A percentile compares a stretch with the other conserved stretches of the same genome.
Evolutionary conservation across 768 basidiomycete species (phyloP).

Genomic region (Hydnomerulius pinastri): DNA sequence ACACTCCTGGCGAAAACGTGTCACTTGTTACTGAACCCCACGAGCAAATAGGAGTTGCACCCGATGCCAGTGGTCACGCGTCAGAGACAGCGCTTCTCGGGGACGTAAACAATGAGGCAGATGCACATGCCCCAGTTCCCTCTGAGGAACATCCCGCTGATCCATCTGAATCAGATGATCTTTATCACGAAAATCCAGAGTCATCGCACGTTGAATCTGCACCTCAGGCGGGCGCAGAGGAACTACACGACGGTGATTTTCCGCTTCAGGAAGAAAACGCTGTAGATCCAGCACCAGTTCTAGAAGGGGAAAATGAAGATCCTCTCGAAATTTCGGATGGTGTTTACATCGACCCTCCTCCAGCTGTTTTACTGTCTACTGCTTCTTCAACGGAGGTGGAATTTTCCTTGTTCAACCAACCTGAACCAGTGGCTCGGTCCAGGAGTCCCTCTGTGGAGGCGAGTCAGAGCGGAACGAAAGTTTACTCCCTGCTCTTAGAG

Average conservation of each 20-base stretch:
- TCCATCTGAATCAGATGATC: slow-evolving; percentile 6
- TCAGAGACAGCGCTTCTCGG: slow-evolving; percentile 6
- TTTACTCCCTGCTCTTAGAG: slow-evolving; percentile 53
- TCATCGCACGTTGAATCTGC: slow-evolving; percentile 11
- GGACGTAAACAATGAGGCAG: slow-evolving; percentile 6
- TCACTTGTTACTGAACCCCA: slow-evolving; percentile 22
- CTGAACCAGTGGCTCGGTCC: slow-evolving; percentile 30
- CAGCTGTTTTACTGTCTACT: slow-evolving; percentile 58
- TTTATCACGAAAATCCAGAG: slow-evolving; percentile 12
- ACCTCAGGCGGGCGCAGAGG: slow-evolving; percentile 6
- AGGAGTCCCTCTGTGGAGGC: slow-evolving; percentile 23
- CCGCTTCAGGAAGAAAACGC: slow-evolving; percentile 10
- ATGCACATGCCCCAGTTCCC: slow-evolving; percentile 1
- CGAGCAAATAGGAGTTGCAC: slow-evolving; percentile 12
- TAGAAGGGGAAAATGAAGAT: slow-evolving; percentile 30
- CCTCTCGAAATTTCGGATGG: slow-evolving; percentile 66
- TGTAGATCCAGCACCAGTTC: slow-evolving; percentile 10
- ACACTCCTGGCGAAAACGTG: slow-evolving; percentile 3
- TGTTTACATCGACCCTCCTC: slow-evolving; percentile 75
- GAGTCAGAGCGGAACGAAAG: slow-evolving; percentile 17
- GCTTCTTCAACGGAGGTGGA: slow-evolving; percentile 41
- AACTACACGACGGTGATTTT: slow-evolving; percentile 3
- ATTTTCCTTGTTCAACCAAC: slow-evolving; percentile 60
- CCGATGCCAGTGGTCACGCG: slow-evolving; percentile 4
- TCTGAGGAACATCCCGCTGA: slow-evolving; percentile 4